Evolutionary conservation across 768 basidiomycete species (phyloP).

Genomic region (Phanerochaete sordida): DNA sequence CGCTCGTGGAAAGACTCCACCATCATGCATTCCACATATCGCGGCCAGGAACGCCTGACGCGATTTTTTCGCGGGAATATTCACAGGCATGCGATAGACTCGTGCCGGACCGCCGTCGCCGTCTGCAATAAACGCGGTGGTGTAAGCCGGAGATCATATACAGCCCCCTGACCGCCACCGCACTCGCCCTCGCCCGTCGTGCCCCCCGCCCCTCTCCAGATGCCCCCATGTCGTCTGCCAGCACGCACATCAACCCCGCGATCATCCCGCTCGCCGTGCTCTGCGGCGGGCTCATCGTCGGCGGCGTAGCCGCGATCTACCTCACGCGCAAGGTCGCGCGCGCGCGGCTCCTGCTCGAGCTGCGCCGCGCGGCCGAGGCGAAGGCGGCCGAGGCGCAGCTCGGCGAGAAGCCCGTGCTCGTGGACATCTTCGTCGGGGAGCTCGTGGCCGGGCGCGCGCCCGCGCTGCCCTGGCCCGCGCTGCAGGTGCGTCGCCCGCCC

Average conservation of each 20-base stretch:
- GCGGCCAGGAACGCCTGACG: neutral
- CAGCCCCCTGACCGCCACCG: neutral
- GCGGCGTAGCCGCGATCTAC: constrained; percentile 6
- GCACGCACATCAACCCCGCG: neutral
- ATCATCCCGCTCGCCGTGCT: constrained; percentile 13
- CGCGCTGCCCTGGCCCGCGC: neutral
- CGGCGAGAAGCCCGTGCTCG: constrained; percentile 3
- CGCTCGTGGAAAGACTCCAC: neutral
- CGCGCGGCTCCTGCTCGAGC: neutral
- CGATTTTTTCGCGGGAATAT: neutral
- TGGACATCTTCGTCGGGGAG: constrained; percentile 10
- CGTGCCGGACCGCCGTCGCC: neutral
- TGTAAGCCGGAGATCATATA: neutral
- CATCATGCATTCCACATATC: neutral
- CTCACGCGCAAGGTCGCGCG: constrained; percentile 10
- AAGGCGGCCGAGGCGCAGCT: neutral
- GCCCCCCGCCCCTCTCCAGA: neutral
- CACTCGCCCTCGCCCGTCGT: neutral
- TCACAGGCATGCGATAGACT: neutral
- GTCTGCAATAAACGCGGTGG: neutral
- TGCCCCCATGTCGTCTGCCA: neutral
- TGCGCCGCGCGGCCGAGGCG: constrained; percentile 1
- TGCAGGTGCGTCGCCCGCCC: constrained; percentile 2
- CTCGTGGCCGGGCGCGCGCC: neutral
- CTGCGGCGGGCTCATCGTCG: constrained; percentile 8